Percentiles rank a stretch among this genome's conserved stretches.
These are phyloP conservation scores for Aspergillus thermomutatus DNA, from an alignment of 2,329 filamentous ascomycete genomes.

Conservation along the genomic window DNA sequence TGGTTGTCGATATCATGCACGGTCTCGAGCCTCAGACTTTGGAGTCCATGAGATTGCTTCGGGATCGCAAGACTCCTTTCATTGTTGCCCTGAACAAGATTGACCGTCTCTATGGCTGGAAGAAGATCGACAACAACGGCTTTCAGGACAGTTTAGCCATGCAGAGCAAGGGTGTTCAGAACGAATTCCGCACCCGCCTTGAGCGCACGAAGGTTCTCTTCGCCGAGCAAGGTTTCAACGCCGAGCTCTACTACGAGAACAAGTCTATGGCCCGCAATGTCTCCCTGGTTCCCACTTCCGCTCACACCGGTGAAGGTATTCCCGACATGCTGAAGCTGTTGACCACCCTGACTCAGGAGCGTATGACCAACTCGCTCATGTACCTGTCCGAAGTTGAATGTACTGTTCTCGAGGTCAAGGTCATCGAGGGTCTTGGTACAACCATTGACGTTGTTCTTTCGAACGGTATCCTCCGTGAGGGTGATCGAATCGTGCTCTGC, in stretches of 20 bases:
- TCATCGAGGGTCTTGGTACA: conserved; percentile 97
- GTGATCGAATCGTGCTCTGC: conserved; percentile 90
- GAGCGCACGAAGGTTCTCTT: conserved; percentile 91
- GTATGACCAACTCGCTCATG: conserved; percentile 96
- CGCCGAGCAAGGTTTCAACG: conserved; percentile 95
- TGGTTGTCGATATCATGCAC: conserved; percentile 99
- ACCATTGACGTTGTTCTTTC: conserved; percentile 96
- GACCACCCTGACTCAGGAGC: conserved; percentile 86
- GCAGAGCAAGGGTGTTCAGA: conserved; percentile 89
- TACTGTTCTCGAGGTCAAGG: conserved; percentile 97
- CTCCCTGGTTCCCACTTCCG: conserved; percentile 94
- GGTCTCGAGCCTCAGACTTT: conserved; percentile 95
- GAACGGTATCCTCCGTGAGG: conserved; percentile 91
- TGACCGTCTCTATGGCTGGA: conserved; percentile 98
- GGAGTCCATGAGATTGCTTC: conserved; percentile 91
- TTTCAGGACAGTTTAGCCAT: conserved; percentile 88
- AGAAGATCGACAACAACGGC: conserved; percentile 97
- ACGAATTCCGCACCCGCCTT: conserved; percentile 88
- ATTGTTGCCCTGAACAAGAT: conserved; percentile 99
- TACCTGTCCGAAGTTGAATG: conserved; percentile 97
- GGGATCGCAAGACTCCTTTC: conserved; percentile 93
- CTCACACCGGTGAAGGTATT: conserved; percentile 98
- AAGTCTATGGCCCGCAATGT: conserved; percentile 93
- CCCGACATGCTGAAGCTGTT: conserved; percentile 98
- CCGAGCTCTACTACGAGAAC: conserved; percentile 95